phyloP scores from a whole-genome alignment of 2,329 filamentous ascomycete genomes.

The Aspergillus sergii region DNA sequence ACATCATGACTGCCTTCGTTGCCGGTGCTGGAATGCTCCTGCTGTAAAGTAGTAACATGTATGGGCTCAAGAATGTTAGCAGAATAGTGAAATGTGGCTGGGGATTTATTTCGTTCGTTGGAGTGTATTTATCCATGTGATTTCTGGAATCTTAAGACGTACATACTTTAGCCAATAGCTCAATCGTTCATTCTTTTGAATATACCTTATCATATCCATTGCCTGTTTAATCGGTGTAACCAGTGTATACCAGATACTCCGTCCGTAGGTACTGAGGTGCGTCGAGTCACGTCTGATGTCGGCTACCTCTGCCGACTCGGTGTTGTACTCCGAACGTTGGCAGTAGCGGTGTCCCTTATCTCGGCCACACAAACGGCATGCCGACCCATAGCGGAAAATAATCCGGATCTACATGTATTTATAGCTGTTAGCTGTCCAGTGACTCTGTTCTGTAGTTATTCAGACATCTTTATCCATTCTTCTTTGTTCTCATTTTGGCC shows the following conservation, averaged over 20 bases:
- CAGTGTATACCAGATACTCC: background rate
- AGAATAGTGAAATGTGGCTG: background rate
- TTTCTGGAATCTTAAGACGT: background rate
- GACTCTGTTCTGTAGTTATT: background rate
- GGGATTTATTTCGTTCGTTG: background rate
- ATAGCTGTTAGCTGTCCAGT: background rate
- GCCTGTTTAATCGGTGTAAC: background rate
- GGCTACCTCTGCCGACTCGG: slow-evolving; percentile 6
- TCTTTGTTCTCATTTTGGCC: background rate
- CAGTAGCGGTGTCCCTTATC: background rate
- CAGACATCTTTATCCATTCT: background rate
- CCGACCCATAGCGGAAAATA: slow-evolving; percentile 18
- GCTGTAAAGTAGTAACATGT: slow-evolving; percentile 38
- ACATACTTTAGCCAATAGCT: slow-evolving; percentile 10
- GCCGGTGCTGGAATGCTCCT: slow-evolving; percentile 52
- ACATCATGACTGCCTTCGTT: slow-evolving; percentile 46
- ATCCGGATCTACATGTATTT: slow-evolving; percentile 7
- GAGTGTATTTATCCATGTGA: slow-evolving; percentile 1
- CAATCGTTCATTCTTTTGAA: slow-evolving; percentile 4
- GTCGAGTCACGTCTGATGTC: background rate
- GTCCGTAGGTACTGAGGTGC: background rate
- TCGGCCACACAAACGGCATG: slow-evolving; percentile 20
- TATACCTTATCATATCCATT: background rate
- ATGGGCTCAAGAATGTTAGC: background rate
- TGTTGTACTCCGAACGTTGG: background rate